Evolutionary conservation across 495 filamentous ascomycete species (phyloP), one percentile per base, ranked within the genome.

Genomic region (Neurospora sp.): DNA sequence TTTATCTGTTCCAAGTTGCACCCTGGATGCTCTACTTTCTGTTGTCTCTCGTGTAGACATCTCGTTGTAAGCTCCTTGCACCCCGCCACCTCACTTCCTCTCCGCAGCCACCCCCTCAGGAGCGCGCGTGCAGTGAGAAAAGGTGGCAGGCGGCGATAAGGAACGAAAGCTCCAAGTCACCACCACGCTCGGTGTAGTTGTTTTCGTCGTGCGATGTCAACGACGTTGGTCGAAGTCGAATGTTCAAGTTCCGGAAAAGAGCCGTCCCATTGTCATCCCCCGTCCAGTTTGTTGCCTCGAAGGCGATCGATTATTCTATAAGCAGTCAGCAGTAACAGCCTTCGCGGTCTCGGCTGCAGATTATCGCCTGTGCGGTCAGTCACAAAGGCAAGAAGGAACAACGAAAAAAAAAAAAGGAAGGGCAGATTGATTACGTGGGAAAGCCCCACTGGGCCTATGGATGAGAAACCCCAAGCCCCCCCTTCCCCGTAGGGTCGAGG

Each of bases 381-480:
- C 74, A 75, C 74, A 16, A 69, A 66, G 20, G 38, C 20, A n/a
- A 68, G 16, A 39, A 42, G 48, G 38, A 73, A 69, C 48, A 69
- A 39, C 39, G 27, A 74, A 72, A 31, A 31, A 71, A 31, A 71
- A 74, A 72, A 27, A 40, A 40, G 16, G 42, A 73, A 68, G 74
- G 18, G 27, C 12, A 31, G 35, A 68, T 72, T 59, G 66, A 75
- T 75, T 76, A 39, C 27, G 53, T 66, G 53, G 40, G 48, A 22
- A 69, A 53, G 44, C 68, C 68, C 75, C 46, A 74, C 69, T 71
- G 39, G 75, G 70, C 73, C 73, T 74, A 74, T 75, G 73, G 11
- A 74, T 69, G 27, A 11, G 3, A 22, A 61, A 61, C 16, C 59
- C 59, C 39, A 66, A 41, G 44, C 53, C 53, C 53, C 53, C 53